A percentile compares a stretch with the other conserved stretches of the same genome.
Evolutionary conservation across 352 stramenopile genomes (phyloP).

Genomic region (Pythium insidiosum): DNA sequence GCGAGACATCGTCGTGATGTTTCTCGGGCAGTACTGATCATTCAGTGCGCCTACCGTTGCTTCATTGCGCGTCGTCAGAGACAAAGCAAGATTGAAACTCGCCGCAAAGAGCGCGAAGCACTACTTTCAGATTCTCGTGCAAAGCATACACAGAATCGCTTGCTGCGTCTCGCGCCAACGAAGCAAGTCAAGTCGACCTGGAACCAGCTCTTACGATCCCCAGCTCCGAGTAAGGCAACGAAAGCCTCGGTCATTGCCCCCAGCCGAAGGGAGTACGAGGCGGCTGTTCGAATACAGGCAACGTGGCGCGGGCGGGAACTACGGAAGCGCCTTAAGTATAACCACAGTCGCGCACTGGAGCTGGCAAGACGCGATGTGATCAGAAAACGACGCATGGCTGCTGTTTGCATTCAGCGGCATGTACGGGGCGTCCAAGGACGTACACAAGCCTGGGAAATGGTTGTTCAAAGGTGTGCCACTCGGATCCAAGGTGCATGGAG

Average conservation of each 20-base stretch:
- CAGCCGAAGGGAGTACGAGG: conserved; percentile 15
- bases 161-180: not conserved
- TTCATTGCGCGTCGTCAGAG: conserved; percentile 19
- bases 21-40: conserved; percentile 13
- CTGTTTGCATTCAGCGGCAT: conserved; percentile 46
- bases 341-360: conserved; percentile 23
- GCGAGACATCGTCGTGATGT: conserved; percentile 16
- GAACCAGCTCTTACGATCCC: not conserved
- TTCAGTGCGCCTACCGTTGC: conserved; percentile 51
- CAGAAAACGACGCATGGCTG: conserved; percentile 21
- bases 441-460: conserved; percentile 21
- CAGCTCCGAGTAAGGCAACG: not conserved
- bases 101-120: conserved; percentile 11
- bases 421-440: conserved; percentile 46
- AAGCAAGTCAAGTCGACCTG: conserved; percentile 1
- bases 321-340: conserved; percentile 29
- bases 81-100: not conserved
- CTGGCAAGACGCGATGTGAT: conserved; percentile 19
- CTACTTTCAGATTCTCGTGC: conserved; percentile 10
- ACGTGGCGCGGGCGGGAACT: conserved; percentile 34
- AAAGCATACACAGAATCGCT: not conserved
- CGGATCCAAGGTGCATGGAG: conserved; percentile 53
- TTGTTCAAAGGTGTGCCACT: conserved; percentile 27
- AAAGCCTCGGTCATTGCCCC: no score
- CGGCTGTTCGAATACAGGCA: conserved; percentile 37